phyloP scores from a whole-genome alignment of 2,329 filamentous ascomycete species.

The Pestalotiopsis sp. region DNA sequence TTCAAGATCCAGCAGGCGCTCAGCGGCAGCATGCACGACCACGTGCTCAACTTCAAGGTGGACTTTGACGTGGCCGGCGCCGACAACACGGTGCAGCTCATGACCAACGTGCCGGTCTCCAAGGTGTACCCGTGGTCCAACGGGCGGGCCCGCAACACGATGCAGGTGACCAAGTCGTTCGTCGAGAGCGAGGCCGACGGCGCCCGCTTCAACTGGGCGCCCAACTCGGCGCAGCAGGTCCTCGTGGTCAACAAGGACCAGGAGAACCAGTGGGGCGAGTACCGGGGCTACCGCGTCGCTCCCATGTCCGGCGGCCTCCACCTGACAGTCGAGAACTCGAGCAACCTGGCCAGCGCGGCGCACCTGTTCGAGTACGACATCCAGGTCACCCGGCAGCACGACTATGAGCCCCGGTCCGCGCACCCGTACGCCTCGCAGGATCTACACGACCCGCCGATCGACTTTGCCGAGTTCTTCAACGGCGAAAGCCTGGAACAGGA shows the following conservation, averaged over 20 bases:
- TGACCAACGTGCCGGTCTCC: constrained; percentile 24
- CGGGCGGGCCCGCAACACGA: constrained; percentile 31
- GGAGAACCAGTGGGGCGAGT: constrained; percentile 41
- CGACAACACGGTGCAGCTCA: constrained; percentile 23
- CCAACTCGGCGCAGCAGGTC: constrained; percentile 39
- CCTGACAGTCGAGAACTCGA: constrained; percentile 34
- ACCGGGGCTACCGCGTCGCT: constrained; percentile 41
- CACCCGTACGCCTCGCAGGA: constrained; percentile 27
- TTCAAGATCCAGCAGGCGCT: constrained; percentile 22
- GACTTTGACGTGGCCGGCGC: constrained; percentile 24
- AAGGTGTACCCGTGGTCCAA: constrained; percentile 28
- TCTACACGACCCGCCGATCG: constrained; percentile 35
- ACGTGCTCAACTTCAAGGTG: constrained; percentile 23
- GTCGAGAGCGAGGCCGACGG: constrained; percentile 21
- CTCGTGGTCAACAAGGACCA: constrained; percentile 34
- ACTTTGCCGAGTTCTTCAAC: constrained; percentile 45
- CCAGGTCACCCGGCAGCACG: constrained; percentile 42
- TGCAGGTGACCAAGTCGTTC: constrained; percentile 21
- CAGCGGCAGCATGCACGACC: constrained; percentile 22
- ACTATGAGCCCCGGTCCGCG: constrained; percentile 41
- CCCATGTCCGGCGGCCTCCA: constrained; percentile 32
- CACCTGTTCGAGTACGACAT: constrained; percentile 39
- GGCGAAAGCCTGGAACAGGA: constrained; percentile 42
- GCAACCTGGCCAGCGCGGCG: constrained; percentile 30
- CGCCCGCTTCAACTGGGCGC: constrained; percentile 26